Evolutionary conservation across 1,139 yeast genomes (phyloP).

Genomic region (Hemisphaericaspora xylanilytica): DNA sequence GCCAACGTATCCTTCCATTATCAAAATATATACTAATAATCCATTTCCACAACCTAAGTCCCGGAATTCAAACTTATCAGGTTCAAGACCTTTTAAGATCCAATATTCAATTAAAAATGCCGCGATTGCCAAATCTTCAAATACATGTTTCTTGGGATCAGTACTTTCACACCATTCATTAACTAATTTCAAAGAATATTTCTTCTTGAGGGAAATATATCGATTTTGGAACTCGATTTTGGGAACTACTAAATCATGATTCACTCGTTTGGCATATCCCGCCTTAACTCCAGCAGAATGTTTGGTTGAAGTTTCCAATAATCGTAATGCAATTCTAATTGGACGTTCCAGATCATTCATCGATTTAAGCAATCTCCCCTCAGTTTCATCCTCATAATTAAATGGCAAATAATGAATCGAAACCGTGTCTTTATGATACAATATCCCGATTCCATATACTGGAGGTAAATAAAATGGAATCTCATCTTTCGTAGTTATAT

Average conservation of each 20-base stretch:
- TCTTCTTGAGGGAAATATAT: conserved; percentile 76
- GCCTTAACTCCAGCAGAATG: conserved; percentile 81
- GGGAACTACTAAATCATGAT: conserved; percentile 83
- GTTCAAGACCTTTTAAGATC: conserved; percentile 52
- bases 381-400: conserved; percentile 24
- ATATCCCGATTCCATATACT: conserved; percentile 75
- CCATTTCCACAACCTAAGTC: conserved; percentile 98
- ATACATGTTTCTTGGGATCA: conserved; percentile 93
- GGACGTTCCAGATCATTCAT: conserved; percentile 57
- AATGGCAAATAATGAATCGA: conserved; percentile 83
- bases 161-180: conserved; percentile 89
- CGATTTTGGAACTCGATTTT: conserved; percentile 81
- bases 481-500: conserved; percentile 55
- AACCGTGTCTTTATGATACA: conserved; percentile 49
- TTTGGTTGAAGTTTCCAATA: conserved; percentile 74
- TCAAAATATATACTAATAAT: conserved; percentile 69
- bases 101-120: conserved; percentile 91
- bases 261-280: conserved; percentile 86
- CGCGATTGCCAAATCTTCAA: conserved; percentile 94
- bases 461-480: conserved; percentile 88
- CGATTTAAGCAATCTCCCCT: conserved; percentile 24
- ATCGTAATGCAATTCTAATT: conserved; percentile 75
- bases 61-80: conserved; percentile 62
- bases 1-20: conserved; percentile 79
- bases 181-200: conserved; percentile 74